Base-by-base conservation (phyloP, 257 asterid species). In the Lycium barbarum region DNA sequence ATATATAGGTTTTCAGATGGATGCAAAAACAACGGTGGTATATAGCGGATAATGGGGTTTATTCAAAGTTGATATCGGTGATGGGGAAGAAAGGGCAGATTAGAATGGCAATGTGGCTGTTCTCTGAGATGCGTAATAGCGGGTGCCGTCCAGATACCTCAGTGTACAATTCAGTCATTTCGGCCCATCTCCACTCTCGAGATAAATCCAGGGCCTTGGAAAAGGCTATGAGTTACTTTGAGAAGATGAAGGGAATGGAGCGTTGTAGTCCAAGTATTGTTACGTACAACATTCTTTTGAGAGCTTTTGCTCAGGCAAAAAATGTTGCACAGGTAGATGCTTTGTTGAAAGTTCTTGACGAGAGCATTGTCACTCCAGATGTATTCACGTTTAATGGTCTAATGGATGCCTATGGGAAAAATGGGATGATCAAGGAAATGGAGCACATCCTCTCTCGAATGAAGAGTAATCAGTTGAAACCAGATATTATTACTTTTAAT, bases 11-110 rank as follows among this genome's bases (percentile, higher is more conserved):
- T 47, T 96, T 96, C 87, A 93, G 99, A 89, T 96, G 99, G 99
- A 96, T 96, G 99, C 99, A 96, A 89, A 93, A 93, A 89, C 99
- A 96, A 89, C 89, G 89, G 85, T 96, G 99, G 98, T 96, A 96
- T 79, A 84, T 96, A 81, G 98, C 99, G 1, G 99, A 96, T 88
- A 96, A 95, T 85, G 98, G 98, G 43, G 98, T 96, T 71, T 96
- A 96, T 88, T 96, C 98, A 1, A 96, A 96, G 90, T 80, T 96
- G 88, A 96, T 96, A 68, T 96, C 99, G 1, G 94, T 96, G 45
- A 96, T 96, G 99, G 99, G 99, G 13, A 96, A 89, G 92, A 93
- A 96, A 87, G 98, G 99, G 84, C 98, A 96, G 78, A 94, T 94
- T 1, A 89, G 99, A 13, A 95, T 93, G 98, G 98, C 99, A 1